Evolutionary conservation across 257 asterid genomes (phyloP), one percentile per base, ranked within the genome.

Genomic region (Catharanthus roseus): DNA sequence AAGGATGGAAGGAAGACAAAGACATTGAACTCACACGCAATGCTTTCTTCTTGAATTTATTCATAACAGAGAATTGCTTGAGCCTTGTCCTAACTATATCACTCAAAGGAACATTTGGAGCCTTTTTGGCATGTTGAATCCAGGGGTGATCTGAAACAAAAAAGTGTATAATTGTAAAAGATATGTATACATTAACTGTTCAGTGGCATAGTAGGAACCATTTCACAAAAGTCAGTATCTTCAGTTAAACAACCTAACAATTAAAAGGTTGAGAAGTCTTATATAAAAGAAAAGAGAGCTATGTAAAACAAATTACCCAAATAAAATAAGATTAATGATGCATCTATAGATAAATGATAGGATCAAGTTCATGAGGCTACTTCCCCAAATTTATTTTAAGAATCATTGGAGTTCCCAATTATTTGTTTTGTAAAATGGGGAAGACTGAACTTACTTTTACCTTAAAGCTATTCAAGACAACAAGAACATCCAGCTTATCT

Each of bases 41-140:
- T 67, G 97, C 98, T 83, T 81, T 92, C 91, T 89, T 90, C 88
- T 92, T 92, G 80, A 92, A 87, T 73, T 86, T 86, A 78, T 92
- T 90, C 98, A 92, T 92, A 42, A 82, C 77, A 4, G 98, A 92
- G 72, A 92, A 92, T 71, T 92, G 98, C 82, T 85, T 92, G 67
- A 92, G 88, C 72, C 98, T 82, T 79, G 95, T 77, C 85, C 92
- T 79, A 64, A 92, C 98, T 68, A 92, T 84, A 83, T 92, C 98
- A 67, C 98, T 95, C 84, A 92, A 75, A 2, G 96, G 95, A 69
- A 87, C 96, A 84, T 92, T 92, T 68, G 98, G 72, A 74, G 96
- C 98, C 79, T 87, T 92, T 67, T 92, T 88, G 0, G 90, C 84
- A 85, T 92, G 86, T 76, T 89, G 97, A 68, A 92, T 80, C 97